phyloP scores from a whole-genome alignment of 169 alveolate species.

The Eimeria praecox region DNA sequence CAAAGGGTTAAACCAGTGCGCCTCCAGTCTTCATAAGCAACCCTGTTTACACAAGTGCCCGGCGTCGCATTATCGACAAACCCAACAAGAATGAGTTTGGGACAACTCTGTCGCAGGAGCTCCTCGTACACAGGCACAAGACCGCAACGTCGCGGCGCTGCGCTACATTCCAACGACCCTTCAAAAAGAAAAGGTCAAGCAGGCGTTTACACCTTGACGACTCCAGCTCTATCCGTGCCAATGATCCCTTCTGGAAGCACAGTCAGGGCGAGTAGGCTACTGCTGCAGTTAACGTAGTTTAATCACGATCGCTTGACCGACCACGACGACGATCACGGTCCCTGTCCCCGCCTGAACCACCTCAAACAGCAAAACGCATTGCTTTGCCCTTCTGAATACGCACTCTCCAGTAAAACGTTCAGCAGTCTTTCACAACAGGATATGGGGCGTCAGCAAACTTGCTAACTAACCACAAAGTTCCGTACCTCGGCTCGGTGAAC shows the following conservation, averaged over 20 bases:
- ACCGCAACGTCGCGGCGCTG: background rate
- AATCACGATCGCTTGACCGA: constrained; percentile 61
- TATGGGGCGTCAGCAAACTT: background rate
- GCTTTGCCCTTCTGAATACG: background rate
- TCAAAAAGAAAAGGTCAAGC: background rate
- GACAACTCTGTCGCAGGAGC: background rate
- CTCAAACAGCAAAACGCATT: background rate
- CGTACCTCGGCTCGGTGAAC: constrained; percentile 66
- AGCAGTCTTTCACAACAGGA: background rate
- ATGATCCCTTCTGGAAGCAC: background rate
- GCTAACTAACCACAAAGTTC: background rate
- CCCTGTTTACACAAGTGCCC: background rate
- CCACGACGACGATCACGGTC: constrained; percentile 74
- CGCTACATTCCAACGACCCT: background rate
- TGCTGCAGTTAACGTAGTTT: background rate
- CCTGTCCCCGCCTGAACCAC: constrained; percentile 59
- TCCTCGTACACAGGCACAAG: background rate
- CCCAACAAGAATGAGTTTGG: background rate
- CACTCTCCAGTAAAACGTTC: background rate
- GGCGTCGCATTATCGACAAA: background rate
- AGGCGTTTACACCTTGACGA: background rate
- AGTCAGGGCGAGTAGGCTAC: background rate
- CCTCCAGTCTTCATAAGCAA: background rate
- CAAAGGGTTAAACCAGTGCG: background rate
- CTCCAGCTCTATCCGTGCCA: background rate